Evolutionary conservation across 2,329 filamentous ascomycete genomes (phyloP).

Genomic region (Hypoxylon sp.): DNA sequence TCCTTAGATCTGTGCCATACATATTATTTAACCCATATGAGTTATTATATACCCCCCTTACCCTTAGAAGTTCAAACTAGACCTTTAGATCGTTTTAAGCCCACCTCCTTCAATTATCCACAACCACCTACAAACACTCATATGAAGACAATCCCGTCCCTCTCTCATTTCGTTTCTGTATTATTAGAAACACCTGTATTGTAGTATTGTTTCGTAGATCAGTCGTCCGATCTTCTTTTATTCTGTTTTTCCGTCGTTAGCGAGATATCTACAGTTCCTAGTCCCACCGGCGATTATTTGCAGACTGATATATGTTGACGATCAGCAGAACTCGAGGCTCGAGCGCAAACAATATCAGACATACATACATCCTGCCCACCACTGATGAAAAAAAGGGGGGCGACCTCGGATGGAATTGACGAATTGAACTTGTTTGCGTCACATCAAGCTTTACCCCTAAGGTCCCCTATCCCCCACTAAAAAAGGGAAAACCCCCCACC

Average conservation of each 20-base stretch:
- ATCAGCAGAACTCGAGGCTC: conserved; percentile 37
- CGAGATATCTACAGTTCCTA: conserved; percentile 13
- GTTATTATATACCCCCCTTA: conserved; percentile 16
- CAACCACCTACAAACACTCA: not conserved
- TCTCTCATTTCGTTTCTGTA: not conserved
- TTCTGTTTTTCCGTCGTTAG: conserved; percentile 27
- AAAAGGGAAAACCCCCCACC: conserved; percentile 18
- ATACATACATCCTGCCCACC: not conserved
- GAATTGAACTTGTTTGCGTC: conserved; percentile 29
- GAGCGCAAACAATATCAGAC: conserved; percentile 28
- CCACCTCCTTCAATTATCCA: not conserved
- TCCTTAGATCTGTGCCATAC: conserved; percentile 5
- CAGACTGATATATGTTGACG: conserved; percentile 28
- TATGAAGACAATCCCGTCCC: not conserved
- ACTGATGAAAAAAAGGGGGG: conserved; percentile 5
- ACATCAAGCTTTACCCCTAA: conserved; percentile 26
- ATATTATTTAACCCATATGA: conserved; percentile 1
- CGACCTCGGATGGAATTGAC: conserved; percentile 29
- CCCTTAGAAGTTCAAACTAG: conserved; percentile 4
- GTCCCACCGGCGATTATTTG: conserved; percentile 41
- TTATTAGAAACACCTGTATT: not conserved
- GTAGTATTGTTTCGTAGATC: conserved; percentile 25
- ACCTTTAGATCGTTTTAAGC: conserved; percentile 1
- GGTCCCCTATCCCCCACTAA: conserved; percentile 29
- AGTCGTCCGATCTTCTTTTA: conserved; percentile 20